A percentile compares a stretch with the other conserved stretches of the same genome.
Evolutionary conservation across 2,329 filamentous ascomycete species (phyloP).

Genomic region (Verticillium longisporum): DNA sequence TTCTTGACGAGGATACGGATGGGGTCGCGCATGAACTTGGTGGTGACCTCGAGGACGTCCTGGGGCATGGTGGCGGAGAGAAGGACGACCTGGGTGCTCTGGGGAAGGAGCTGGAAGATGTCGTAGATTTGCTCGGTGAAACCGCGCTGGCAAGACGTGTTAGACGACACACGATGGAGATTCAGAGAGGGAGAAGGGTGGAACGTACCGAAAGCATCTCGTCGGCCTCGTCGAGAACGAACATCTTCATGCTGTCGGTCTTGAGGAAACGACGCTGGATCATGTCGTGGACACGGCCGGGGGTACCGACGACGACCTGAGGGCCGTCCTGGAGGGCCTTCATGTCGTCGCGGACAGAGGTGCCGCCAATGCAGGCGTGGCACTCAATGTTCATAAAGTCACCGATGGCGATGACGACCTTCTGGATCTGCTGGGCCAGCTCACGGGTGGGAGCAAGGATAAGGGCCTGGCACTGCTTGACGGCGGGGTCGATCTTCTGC

Average conservation of each 20-base stretch:
- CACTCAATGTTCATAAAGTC: constrained; percentile 99
- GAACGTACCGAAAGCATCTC: constrained; percentile 86
- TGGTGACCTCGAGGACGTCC: constrained; percentile 98
- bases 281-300: constrained; percentile 99
- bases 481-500: constrained; percentile 92
- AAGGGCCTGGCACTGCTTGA: constrained; percentile 97
- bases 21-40: constrained; percentile 99
- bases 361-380: constrained; percentile 98
- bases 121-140: constrained; percentile 99
- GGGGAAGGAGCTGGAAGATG: constrained; percentile 97
- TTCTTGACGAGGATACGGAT: constrained; percentile 99
- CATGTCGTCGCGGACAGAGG: constrained; percentile 97
- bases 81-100: constrained; percentile 96
- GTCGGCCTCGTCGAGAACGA: constrained; percentile 98
- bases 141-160: constrained; percentile 58
- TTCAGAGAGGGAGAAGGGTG: background rate
- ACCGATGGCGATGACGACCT: constrained; percentile 96
- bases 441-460: constrained; percentile 98
- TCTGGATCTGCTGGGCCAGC: constrained; percentile 98
- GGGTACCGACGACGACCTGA: constrained; percentile 95
- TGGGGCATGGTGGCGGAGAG: constrained; percentile 98
- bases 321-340: constrained; percentile 93
- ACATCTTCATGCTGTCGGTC: constrained; percentile 99
- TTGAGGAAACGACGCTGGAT: constrained; percentile 96
- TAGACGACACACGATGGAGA: constrained; percentile 6